Evolutionary conservation across 2,329 filamentous ascomycete genomes (phyloP), one percentile per base, ranked within the genome.

Genomic region (Trichothecium roseum): DNA sequence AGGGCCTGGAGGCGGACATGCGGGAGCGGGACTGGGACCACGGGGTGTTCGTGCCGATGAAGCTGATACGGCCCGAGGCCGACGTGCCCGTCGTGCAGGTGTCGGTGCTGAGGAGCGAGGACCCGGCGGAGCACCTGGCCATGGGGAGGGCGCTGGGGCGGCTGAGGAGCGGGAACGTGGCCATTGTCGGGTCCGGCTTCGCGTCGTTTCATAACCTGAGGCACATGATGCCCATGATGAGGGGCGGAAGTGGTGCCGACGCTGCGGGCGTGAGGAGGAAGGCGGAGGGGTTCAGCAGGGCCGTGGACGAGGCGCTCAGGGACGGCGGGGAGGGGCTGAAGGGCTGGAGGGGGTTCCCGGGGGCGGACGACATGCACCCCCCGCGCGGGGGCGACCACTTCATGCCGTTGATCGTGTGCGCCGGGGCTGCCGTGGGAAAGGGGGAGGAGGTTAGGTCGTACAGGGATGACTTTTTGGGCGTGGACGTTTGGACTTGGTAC

Each of bases 161-260:
- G 8, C 64, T 78, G 32, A 68, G 72, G 12, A 55, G 58, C 27
- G 54, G 62, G 18, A 72, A 72, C 51, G 57, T 78, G n/a, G 72
- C 72, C 44, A 62, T 78, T 37, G 45, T 77, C 28, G 73, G 73
- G n/a, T 74, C 69, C 1, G 73, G 73, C 17, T 76, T 76, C 43
- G 70, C 73, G 1, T 69, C 66, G 3, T 59, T 76, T 37, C 73
- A 77, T 50, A 75, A 76, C 48, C 45, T 75, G 8, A 52, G 57
- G 17, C 45, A 60, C 20, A 66, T 75, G 63, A 59, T 64, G 18
- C 37, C 44, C 30, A 44, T 65, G 18, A 45, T 49, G 17, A n/a
- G n/a, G n/a, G 38, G 35, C 32, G 43, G 46, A n/a, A 13, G 30
- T 22, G 32, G 42, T 3, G 41, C 39, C 5, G 40, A 45, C 31